Percentiles rank a stretch among this genome's conserved stretches.
Conservation (phyloP, 192 early-diverging fungal genomes). For the Rhizoclosmatium globosum region DNA sequence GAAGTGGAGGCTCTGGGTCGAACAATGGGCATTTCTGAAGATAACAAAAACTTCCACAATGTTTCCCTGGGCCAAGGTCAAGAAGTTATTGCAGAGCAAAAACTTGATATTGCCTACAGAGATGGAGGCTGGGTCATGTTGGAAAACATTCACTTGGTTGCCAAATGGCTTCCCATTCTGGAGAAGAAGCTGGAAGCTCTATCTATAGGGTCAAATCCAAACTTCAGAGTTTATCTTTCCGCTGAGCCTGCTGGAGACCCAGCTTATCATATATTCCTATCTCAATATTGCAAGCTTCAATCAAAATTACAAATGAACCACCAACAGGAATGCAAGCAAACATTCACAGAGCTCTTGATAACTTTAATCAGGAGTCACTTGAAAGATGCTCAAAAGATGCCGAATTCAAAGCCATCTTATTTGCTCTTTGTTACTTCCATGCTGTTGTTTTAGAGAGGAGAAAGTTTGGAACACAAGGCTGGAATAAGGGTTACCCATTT, state of each 20-base stretch:
- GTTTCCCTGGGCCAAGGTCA: conserved; percentile 75
- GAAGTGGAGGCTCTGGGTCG: conserved; percentile 71
- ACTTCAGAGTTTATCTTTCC: conserved; percentile 68
- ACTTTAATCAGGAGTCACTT: conserved; percentile 68
- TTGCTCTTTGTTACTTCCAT: conserved; percentile 74
- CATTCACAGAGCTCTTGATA: conserved; percentile 72
- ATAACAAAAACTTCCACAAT: conserved; percentile 72
- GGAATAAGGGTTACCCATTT: conserved; percentile 72
- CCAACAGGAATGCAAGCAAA: conserved; percentile 77
- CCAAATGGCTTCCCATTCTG: conserved; percentile 70
- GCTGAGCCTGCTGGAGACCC: conserved; percentile 73
- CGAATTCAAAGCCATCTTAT: conserved; percentile 66
- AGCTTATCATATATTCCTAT: conserved; percentile 69
- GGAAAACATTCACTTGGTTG: conserved; percentile 75
- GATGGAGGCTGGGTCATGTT: conserved; percentile 75
- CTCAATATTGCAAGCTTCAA: conserved; percentile 71
- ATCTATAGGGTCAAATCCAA: conserved; percentile 56
- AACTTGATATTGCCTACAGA: conserved; percentile 66
- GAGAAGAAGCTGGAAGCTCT: conserved; percentile 72
- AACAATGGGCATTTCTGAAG: conserved; percentile 59
- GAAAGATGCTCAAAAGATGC: conserved; percentile 74
- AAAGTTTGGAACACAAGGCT: conserved; percentile 74
- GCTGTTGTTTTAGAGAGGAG: conserved; percentile 68
- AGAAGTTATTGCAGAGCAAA: conserved; percentile 74
- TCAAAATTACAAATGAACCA: conserved; percentile 76